Base-by-base conservation (phyloP, 176 grass and related monocot species). In the Musa beccarii region DNA sequence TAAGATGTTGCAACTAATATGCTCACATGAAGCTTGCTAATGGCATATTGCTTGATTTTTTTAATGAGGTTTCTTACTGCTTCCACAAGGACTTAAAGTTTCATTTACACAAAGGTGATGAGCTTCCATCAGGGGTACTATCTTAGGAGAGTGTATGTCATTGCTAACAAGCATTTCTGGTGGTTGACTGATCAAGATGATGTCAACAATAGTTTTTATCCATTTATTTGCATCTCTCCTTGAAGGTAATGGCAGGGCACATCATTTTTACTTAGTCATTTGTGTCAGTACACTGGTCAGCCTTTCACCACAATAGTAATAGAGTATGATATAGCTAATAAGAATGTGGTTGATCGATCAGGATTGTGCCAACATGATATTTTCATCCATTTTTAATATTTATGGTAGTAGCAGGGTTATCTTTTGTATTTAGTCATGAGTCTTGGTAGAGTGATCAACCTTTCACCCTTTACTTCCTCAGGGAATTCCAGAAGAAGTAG, bases 41-140 rank as follows among this genome's bases (percentile, higher is more conserved):
- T 69, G 84, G 82, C 50, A 79, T 85, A 79, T 67, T 83, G 71
- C 68, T 92, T 49, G 82, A 85, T 82, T 62, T 89, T 52, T 89
- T 87, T 51, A 96, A 92, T 80, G 92, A 96, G 72, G 81, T 96
- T 51, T 96, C 92, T 80, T 96, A 92, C 75, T 96, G 89, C 53
- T 96, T 96, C 76, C 92, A 92, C 78, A 82, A 83, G 69, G 92
- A 96, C 89, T 78, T 89, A 49, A 92, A 80, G 86, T 96, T 87
- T 75, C 92, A 75, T 96, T 96, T 81, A 80, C 92, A 67, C 85
- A 75, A 51, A 92, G 86, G 92, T 55, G 72, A 71, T 57, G 92
- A 96, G 51, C 89, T 92, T 22, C 87, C 89, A 77, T 21, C 72
- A 80, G 89, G 89, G 54, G 84, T 64, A 81, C 81, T 85, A 50